Evolutionary conservation across 2,329 filamentous ascomycete genomes (phyloP).

Genomic region (Aureobasidium sp.): DNA sequence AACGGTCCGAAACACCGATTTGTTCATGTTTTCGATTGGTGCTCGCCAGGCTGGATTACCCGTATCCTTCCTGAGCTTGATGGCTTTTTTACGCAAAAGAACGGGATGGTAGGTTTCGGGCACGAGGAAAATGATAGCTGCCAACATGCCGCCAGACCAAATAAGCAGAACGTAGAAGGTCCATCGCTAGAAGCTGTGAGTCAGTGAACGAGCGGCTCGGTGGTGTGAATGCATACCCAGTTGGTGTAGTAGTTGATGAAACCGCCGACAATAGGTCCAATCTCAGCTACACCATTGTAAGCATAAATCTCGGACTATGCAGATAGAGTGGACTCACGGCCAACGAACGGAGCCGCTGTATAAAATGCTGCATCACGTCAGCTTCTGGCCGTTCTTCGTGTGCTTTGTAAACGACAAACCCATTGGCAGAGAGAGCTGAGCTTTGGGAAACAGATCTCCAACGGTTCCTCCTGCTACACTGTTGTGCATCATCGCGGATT

Average conservation of each 20-base stretch:
- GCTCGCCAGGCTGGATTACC: slow-evolving; percentile 70
- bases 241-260: slow-evolving; percentile 69
- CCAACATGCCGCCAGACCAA: slow-evolving; percentile 60
- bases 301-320: slow-evolving; percentile 22
- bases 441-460: slow-evolving; percentile 63
- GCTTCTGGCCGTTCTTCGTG: background rate
- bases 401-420: slow-evolving; percentile 32
- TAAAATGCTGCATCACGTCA: slow-evolving; percentile 38
- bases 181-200: background rate
- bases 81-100: slow-evolving; percentile 64
- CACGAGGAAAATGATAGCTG: slow-evolving; percentile 60
- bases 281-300: slow-evolving; percentile 48
- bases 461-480: slow-evolving; percentile 75
- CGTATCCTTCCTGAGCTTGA: slow-evolving; percentile 59
- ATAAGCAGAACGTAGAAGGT: slow-evolving; percentile 79
- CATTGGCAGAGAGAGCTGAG: slow-evolving; percentile 72
- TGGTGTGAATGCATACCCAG: slow-evolving; percentile 38
- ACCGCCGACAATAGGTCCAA: slow-evolving; percentile 58
- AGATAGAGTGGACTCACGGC: slow-evolving; percentile 29
- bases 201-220: background rate
- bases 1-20: slow-evolving; percentile 52
- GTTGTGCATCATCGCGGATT: background rate
- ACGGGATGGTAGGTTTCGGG: slow-evolving; percentile 79
- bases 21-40: slow-evolving; percentile 63
- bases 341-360: slow-evolving; percentile 42